phyloP scores from a whole-genome alignment of 2,329 filamentous ascomycete species.

The Aspergillus transmontanensis region DNA sequence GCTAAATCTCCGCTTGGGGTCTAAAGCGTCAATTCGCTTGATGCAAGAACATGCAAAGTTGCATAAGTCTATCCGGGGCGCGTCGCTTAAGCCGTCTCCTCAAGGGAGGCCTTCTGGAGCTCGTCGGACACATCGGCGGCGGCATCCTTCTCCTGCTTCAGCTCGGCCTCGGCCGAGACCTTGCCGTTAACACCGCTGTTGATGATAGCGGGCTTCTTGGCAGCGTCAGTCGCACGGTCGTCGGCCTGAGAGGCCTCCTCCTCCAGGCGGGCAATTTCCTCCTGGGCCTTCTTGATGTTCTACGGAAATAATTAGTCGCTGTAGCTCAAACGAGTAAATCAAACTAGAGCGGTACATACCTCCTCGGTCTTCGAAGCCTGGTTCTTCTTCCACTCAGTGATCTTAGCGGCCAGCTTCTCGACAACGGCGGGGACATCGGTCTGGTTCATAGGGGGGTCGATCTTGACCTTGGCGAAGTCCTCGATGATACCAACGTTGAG shows the following conservation, averaged over 20 bases:
- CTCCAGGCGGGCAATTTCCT: slow-evolving; percentile 85
- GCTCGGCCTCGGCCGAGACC: slow-evolving; percentile 56
- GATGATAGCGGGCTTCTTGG: slow-evolving; percentile 56
- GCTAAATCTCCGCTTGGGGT: slow-evolving; percentile 28
- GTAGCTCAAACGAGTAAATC: background rate
- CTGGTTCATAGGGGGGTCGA: slow-evolving; percentile 85
- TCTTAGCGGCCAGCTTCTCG: slow-evolving; percentile 91
- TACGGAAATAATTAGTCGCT: slow-evolving; percentile 45
- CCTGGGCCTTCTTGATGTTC: slow-evolving; percentile 97
- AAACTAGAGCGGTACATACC: slow-evolving; percentile 57
- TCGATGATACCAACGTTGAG: slow-evolving; percentile 90
- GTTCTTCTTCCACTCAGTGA: slow-evolving; percentile 87
- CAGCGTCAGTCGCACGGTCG: slow-evolving; percentile 52
- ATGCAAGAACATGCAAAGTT: slow-evolving; percentile 19
- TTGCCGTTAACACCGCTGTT: slow-evolving; percentile 57
- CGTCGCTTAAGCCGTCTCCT: slow-evolving; percentile 51
- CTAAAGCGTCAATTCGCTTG: slow-evolving; percentile 24
- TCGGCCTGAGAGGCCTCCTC: slow-evolving; percentile 59
- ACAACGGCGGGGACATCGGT: slow-evolving; percentile 76
- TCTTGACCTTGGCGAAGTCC: slow-evolving; percentile 78
- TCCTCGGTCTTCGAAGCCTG: slow-evolving; percentile 87
- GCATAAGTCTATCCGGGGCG: slow-evolving; percentile 15
- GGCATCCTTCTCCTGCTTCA: slow-evolving; percentile 61
- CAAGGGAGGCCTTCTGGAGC: slow-evolving; percentile 62
- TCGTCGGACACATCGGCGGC: slow-evolving; percentile 61